Evolutionary conservation across 176 grass and related monocot genomes (phyloP), one percentile per base, ranked within the genome.

Genomic region (Guadua angustifolia): DNA sequence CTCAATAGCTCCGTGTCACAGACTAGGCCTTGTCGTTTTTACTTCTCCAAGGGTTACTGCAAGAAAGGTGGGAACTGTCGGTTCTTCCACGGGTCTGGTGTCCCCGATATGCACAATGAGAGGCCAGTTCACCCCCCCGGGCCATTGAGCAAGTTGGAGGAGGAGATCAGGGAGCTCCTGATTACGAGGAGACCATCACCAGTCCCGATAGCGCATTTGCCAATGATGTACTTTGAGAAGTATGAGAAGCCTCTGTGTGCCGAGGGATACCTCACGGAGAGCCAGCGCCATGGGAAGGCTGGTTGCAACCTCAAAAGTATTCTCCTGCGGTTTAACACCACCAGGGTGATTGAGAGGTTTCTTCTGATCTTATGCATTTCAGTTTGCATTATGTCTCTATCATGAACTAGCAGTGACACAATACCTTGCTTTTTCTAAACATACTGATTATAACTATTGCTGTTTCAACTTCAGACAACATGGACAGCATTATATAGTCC

Each of bases 101-200:
- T 49, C 46, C 12, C 13, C 12, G 46, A 49, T 13, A 49, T 15
- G 46, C 13, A 49, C 13, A 15, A 49, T 49, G 46, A 49, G 13
- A 49, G 46, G 46, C 46, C 1, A 49, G 12, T 15, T 15, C 12
- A 49, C 46, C 46, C 13, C 46, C 13, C 13, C 14, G 46, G 46
- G 13, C 47, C 52, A 87, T 55, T 79, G 68, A 35, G 7, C 43
- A 85, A 79, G 72, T 67, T 97, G 62, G 94, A 97, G 63, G 62
- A 77, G 32, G 80, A 97, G 63, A 90, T 94, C 15, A 86, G 81
- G 26, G 71, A 84, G 55, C 65, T 97, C 7, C 69, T 94, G 46
- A 75, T 43, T 14, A 49, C 13, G 70, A 69, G 5, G 29, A 85
- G 16, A 42, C 38, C 5, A 50, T 58, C 46, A 49, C 46, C 46